Conservation (phyloP, 164 flowering plant species). For the Akebia trifoliata region DNA sequence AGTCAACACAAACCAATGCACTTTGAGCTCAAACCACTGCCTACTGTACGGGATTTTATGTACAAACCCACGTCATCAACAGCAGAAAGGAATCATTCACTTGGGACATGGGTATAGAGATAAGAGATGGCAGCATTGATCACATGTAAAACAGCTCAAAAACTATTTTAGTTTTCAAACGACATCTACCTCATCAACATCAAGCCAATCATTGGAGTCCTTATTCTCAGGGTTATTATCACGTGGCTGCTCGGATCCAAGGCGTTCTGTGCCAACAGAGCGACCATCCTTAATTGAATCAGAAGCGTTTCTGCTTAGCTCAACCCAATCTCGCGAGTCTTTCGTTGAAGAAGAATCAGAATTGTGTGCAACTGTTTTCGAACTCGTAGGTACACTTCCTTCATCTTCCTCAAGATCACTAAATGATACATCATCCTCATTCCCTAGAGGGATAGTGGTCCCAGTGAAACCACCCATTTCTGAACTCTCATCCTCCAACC, state of each 20-base stretch:
- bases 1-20: neutral
- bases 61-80: conserved; percentile 2
- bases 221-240: conserved; percentile 29
- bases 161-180: conserved; percentile 14
- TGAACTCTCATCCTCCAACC: conserved; percentile 64
- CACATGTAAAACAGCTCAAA: neutral
- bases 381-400: conserved; percentile 24
- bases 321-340: conserved; percentile 71
- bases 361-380: conserved; percentile 36
- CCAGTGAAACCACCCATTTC: conserved; percentile 43
- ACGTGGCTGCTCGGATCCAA: conserved; percentile 26
- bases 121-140: neutral
- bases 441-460: conserved; percentile 29
- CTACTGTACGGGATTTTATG: neutral
- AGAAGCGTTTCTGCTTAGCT: conserved; percentile 46
- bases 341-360: conserved; percentile 52
- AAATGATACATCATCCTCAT: conserved; percentile 88
- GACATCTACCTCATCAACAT: conserved; percentile 58
- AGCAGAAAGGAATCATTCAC: conserved; percentile 3
- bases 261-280: conserved; percentile 10
- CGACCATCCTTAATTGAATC: conserved; percentile 30
- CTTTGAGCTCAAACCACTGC: neutral
- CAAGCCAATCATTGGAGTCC: conserved; percentile 74
- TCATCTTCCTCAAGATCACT: conserved; percentile 94
- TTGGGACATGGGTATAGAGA: conserved; percentile 4